Conservation (phyloP, 305 asterid genomes). For the Euphrasia arctica region DNA sequence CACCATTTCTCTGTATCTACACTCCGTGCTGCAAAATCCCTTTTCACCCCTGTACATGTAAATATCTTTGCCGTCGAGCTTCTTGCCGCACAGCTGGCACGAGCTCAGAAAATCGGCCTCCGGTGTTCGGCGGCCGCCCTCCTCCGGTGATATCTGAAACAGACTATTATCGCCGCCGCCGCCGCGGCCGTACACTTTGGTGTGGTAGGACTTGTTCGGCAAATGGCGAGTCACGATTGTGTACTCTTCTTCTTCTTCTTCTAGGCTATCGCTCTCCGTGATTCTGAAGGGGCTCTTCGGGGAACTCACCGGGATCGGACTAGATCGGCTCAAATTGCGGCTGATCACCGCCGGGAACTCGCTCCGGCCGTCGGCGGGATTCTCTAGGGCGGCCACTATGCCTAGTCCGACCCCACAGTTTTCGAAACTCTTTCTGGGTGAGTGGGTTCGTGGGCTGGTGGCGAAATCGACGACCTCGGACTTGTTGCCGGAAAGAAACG, state of each 20-base stretch:
- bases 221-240: slow-evolving; percentile 55
- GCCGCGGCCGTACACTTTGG: slow-evolving; percentile 40
- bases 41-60: slow-evolving; percentile 81
- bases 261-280: slow-evolving; percentile 24
- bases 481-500: slow-evolving; percentile 34
- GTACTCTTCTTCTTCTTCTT: slow-evolving; percentile 49
- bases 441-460: slow-evolving; percentile 40
- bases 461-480: slow-evolving; percentile 25
- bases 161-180: slow-evolving; percentile 25
- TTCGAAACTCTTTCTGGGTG: slow-evolving; percentile 38
- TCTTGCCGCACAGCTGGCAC: slow-evolving; percentile 52
- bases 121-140: slow-evolving; percentile 25
- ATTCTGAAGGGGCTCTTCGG: slow-evolving; percentile 21
- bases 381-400: slow-evolving; percentile 65
- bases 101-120: slow-evolving; percentile 50
- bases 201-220: slow-evolving; percentile 34
- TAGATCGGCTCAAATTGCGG: slow-evolving; percentile 42
- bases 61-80: slow-evolving; percentile 60
- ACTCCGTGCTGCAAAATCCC: slow-evolving; percentile 74
- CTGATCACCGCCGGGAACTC: slow-evolving; percentile 29
- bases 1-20: slow-evolving; percentile 57
- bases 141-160: slow-evolving; percentile 48
- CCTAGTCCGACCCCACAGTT: slow-evolving; percentile 64
- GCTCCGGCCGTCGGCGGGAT: slow-evolving; percentile 28
- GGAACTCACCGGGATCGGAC: slow-evolving; percentile 48